Evolutionary conservation across 2,329 filamentous ascomycete genomes (phyloP), one percentile per base, ranked within the genome.

Genomic region (Sordariomycetes sp.): DNA sequence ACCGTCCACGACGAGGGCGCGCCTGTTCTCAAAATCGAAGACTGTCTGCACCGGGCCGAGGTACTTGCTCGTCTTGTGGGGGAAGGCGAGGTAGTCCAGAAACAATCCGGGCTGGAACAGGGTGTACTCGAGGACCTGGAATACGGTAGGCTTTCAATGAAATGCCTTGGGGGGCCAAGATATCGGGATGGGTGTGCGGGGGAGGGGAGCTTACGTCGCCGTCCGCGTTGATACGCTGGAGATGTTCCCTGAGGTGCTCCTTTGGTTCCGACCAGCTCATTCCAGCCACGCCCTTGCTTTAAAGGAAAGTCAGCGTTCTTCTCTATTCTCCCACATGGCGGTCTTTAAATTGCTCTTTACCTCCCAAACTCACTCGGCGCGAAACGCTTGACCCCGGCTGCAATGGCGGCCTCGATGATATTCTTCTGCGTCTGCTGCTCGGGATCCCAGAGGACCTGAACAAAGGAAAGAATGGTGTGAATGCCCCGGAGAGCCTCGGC

Each of bases 301-400:
- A 74, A 79, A 1, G 74, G 66, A 60, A 81, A 71, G 16, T 46
- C 32, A 3, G 11, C 35, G 7, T 37, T 37, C 35, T 37, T n/a
- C n/a, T n/a, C n/a, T n/a, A n/a, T n/a, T n/a, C n/a, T n/a, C n/a
- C n/a, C n/a, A n/a, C n/a, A n/a, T n/a, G n/a, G n/a, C n/a, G n/a
- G n/a, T n/a, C n/a, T n/a, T n/a, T n/a, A n/a, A n/a, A n/a, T n/a
- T 32, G 28, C 28, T 32, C 37, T 65, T 67, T 60, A 78, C 76
- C 68, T 69, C 24, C 65, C 70, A 61, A 78, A 88, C 62, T 88
- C 85, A 40, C 80, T 81, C 1, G 83, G 82, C 1, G 85, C 76
- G 65, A 83, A 85, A 7, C 82, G 76, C 62, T 79, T 78, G 6
- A 87, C 83, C 1, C 82, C 80, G 1, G 82, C 82, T 2, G 72